phyloP scores from a whole-genome alignment of 2,329 filamentous ascomycete species.

The Colletotrichum sp. region DNA sequence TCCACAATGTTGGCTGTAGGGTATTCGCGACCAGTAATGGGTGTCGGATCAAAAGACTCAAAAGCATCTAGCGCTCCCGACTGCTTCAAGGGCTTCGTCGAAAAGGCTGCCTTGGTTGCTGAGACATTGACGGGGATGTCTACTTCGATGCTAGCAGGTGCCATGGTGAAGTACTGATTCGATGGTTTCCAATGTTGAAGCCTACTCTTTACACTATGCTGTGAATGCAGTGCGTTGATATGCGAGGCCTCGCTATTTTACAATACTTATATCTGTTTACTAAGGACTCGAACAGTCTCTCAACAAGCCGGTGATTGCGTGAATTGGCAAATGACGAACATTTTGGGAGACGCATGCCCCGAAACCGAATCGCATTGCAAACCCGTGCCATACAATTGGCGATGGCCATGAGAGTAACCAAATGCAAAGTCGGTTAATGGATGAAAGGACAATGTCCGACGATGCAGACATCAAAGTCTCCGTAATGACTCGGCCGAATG shows the following conservation, averaged over 20 bases:
- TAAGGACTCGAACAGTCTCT: fast-evolving
- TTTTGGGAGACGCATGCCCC: neutral
- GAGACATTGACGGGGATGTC: neutral
- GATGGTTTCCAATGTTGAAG: neutral
- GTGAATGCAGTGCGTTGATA: fast-evolving
- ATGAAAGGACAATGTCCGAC: neutral
- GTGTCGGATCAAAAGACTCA: slow-evolving; percentile 57
- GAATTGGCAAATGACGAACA: too few species aligned
- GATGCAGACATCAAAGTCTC: neutral
- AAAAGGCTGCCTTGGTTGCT: slow-evolving; percentile 9
- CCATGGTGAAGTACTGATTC: neutral
- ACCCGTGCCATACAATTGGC: neutral
- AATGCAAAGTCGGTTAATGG: neutral
- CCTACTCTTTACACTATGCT: neutral
- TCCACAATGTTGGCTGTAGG: slow-evolving; percentile 57
- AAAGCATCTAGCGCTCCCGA: slow-evolving; percentile 50
- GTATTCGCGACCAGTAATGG: slow-evolving; percentile 61
- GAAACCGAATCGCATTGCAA: neutral
- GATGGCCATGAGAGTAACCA: fast-evolving
- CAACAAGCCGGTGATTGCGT: neutral
- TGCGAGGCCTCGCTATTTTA: neutral
- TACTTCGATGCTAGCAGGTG: slow-evolving; percentile 20
- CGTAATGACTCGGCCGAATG: neutral
- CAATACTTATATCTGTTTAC: neutral
- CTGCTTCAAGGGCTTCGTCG: slow-evolving; percentile 41